A percentile compares a stretch with the other conserved stretches of the same genome.
These are phyloP conservation scores for Aechmea fasciata DNA, from an alignment of 176 grass and related monocot species.

Conservation along the genomic window DNA sequence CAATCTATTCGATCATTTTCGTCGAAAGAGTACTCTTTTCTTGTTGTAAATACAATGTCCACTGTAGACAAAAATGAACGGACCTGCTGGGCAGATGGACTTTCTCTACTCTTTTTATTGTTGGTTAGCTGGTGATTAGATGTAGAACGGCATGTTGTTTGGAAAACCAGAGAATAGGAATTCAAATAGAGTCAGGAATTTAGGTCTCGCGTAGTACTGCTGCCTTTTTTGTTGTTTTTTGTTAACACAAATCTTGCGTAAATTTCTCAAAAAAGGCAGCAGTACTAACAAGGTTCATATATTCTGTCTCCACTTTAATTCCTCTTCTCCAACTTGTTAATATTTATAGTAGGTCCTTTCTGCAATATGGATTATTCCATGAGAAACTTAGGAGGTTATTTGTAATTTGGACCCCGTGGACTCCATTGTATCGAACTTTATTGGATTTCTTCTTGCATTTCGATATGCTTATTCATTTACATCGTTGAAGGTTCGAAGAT, in stretches of 20 bases:
- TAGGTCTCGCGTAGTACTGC: no score
- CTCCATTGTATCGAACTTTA: neutral
- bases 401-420: neutral
- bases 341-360: neutral
- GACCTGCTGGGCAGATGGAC: no score
- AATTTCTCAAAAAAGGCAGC: no score
- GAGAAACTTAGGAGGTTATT: neutral
- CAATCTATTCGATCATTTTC: constrained; percentile 35
- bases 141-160: no score
- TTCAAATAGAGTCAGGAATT: no score
- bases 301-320: neutral
- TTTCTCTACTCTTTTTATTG: no score
- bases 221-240: no score
- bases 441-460: neutral
- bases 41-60: constrained; percentile 26
- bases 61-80: neutral
- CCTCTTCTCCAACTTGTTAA: neutral
- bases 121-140: no score
- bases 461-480: neutral
- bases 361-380: neutral
- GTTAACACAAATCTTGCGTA: no score
- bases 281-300: no score
- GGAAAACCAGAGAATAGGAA: no score
- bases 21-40: constrained; percentile 58
- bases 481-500: neutral